A percentile compares a stretch with the other conserved stretches of the same genome.
Conservation (phyloP, 2,329 filamentous ascomycete genomes). For the Fusarium odoratissimum region DNA sequence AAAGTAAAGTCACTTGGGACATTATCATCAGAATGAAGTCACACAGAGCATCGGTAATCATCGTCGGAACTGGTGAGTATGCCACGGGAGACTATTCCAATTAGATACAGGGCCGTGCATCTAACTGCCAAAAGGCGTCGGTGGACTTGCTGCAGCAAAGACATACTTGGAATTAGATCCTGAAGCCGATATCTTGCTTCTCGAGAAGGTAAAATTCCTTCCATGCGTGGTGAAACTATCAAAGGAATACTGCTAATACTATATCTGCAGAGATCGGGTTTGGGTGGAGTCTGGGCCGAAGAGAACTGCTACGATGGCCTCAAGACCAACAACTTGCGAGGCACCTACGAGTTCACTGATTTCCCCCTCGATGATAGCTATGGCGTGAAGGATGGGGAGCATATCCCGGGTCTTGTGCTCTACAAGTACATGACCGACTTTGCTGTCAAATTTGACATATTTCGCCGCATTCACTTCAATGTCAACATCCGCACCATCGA, state of each 20-base stretch:
- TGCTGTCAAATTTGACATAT: not conserved
- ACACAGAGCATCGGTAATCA: accelerated
- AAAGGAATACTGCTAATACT: accelerated
- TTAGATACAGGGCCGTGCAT: accelerated
- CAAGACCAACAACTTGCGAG: not conserved
- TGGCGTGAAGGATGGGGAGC: not conserved
- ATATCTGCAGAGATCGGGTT: not conserved
- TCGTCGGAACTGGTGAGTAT: not conserved
- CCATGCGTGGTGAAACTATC: too few relatives aligned
- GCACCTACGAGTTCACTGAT: not conserved
- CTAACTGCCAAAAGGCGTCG: not conserved
- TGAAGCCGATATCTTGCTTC: not conserved
- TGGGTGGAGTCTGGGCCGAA: not conserved
- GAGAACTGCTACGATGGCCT: not conserved
- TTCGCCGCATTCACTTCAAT: not conserved
- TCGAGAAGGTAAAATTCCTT: not conserved
- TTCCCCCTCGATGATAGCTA: not conserved
- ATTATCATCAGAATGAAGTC: not conserved
- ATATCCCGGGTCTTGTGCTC: not conserved
- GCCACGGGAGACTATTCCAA: accelerated
- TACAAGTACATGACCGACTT: not conserved
- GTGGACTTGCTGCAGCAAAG: not conserved
- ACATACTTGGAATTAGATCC: not conserved
- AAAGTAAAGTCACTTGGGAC: accelerated
- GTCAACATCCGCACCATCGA: not conserved